Evolutionary conservation across 495 filamentous ascomycete species (phyloP), one percentile per base, ranked within the genome.

Genomic region (Lindgomyces ingoldianus): DNA sequence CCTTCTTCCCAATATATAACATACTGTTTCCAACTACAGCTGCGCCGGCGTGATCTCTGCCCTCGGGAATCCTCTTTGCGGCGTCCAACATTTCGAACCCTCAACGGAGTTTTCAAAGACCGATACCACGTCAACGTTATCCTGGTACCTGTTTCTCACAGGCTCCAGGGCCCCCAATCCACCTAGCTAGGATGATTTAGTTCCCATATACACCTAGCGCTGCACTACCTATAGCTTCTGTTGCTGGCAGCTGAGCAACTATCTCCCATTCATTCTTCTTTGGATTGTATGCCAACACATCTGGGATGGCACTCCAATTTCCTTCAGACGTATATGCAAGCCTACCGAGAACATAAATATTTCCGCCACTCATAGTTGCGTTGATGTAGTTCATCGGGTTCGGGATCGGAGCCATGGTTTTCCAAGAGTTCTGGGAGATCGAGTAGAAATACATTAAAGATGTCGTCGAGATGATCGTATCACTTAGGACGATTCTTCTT

Each of bases 331-430:
- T 68, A 0, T 61, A 51, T 14, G 60, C 44, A 9, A 73, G 60
- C 16, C 74, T 74, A 29, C 77, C 76, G 6, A 78, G 71, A 9
- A 78, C 49, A 50, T 75, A 78, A 54, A 80, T 67, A 60, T 77
- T 78, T 14, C 69, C 74, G 19, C 73, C 66, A 1, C 42, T 65
- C 1, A 67, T 71, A 24, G 69, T 76, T 19, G 51, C 69, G 54
- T 80, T 78, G 57, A 65, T 49, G 26, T 80, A 75, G 49, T 75
- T 76, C 29, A 78, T 52, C 0, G 65, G 41, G 3, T 54, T 53
- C 0, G 77, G 77, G 1, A 74, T 49, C 1, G 73, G 69, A 0
- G 73, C 49, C 0, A 64, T 62, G n/a, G 39, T 52, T 12, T 29
- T 67, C 78, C 77, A 80, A 1, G 44, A 72, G 18, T 73, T 58